Percentiles rank a stretch among this genome's conserved stretches.
phyloP scores from a whole-genome alignment of 768 basidiomycete genomes.

The Termitomyces sp. region DNA sequence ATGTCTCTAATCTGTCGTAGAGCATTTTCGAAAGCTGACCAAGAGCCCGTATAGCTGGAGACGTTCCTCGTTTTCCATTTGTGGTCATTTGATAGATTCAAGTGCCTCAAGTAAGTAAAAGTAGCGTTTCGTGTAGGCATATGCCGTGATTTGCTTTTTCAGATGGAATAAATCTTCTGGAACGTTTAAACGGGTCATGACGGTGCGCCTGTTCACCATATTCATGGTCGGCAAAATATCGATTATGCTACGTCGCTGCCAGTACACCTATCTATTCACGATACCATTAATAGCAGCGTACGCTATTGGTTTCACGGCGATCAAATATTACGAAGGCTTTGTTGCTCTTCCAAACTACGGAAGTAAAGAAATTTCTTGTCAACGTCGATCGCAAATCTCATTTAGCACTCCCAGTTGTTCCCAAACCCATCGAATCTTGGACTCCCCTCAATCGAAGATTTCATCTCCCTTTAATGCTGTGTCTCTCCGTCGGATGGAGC shows the following conservation, averaged over 20 bases:
- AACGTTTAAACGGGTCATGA: constrained; percentile 72
- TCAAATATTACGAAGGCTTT: constrained; percentile 74
- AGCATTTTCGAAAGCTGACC: background rate
- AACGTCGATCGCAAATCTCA: background rate
- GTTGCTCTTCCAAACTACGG: constrained; percentile 36
- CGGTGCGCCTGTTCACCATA: constrained; percentile 30
- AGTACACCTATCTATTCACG: constrained; percentile 70
- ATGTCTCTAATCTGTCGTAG: constrained; percentile 14
- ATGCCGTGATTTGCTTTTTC: background rate
- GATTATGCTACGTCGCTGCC: background rate
- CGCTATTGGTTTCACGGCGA: constrained; percentile 55
- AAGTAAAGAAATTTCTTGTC: constrained; percentile 33
- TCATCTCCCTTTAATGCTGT: constrained; percentile 61
- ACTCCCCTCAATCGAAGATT: constrained; percentile 32
- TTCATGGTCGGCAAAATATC: background rate
- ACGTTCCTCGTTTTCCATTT: constrained; percentile 65
- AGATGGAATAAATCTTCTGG: constrained; percentile 71
- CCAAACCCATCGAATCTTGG: constrained; percentile 63
- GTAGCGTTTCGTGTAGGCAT: background rate
- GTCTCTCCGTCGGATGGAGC: constrained; percentile 63
- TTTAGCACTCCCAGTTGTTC: constrained; percentile 39
- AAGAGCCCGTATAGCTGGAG: constrained; percentile 37
- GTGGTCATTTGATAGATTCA: constrained; percentile 78
- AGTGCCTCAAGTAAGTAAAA: constrained; percentile 52
- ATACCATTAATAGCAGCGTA: constrained; percentile 57